A percentile compares a stretch with the other conserved stretches of the same genome.
Evolutionary conservation across 148 eudicot species (phyloP).

Genomic region (Salicornia ramosissima): DNA sequence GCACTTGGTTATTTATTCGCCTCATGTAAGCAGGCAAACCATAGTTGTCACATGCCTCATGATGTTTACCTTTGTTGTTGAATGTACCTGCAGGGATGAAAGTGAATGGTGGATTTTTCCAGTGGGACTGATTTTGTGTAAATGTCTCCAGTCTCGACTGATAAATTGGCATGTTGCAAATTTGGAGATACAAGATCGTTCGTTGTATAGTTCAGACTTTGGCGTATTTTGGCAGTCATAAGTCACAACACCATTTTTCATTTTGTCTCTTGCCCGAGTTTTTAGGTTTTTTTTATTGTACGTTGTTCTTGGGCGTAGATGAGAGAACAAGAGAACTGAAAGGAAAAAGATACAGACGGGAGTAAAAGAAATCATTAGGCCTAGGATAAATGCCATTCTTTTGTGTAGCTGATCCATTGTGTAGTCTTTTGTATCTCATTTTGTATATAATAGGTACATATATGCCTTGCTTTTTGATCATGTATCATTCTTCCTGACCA

Average conservation of each 20-base stretch:
- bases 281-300: conserved; percentile 26
- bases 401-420: conserved; percentile 32
- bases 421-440: conserved; percentile 21
- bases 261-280: conserved; percentile 29
- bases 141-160: conserved; percentile 81
- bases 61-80: conserved; percentile 5
- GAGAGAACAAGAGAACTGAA: conserved; percentile 24
- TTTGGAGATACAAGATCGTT: conserved; percentile 96
- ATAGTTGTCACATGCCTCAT: background rate
- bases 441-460: conserved; percentile 37
- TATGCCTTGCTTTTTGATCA: conserved; percentile 11
- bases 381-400: conserved; percentile 37
- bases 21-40: background rate
- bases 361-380: conserved; percentile 26
- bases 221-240: conserved; percentile 92
- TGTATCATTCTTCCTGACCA: conserved; percentile 15
- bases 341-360: conserved; percentile 19
- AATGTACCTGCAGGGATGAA: conserved; percentile 69
- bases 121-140: conserved; percentile 68
- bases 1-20: background rate
- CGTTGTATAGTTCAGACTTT: conserved; percentile 84
- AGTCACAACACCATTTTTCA: conserved; percentile 26
- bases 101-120: conserved; percentile 99
- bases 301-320: conserved; percentile 28
- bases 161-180: conserved; percentile 96